Base-by-base conservation (phyloP, 352 stramenopile genomes). In the Phytophthora sansomeana region DNA sequence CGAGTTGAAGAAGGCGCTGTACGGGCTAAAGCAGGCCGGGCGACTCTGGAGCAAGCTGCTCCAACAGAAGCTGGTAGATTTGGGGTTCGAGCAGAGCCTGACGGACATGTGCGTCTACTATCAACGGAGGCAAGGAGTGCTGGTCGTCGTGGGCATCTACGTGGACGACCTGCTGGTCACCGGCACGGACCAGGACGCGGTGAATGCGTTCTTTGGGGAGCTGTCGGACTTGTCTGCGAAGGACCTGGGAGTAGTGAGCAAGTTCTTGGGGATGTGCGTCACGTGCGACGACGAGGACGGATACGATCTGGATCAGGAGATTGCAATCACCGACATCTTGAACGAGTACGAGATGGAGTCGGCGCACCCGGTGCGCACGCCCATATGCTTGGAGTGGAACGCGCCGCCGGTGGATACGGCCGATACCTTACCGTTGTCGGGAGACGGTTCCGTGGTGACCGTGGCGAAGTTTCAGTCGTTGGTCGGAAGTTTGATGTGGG, bases 251-350 rank as follows among this genome's bases (percentile, higher is more conserved):
- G 2, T 21, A 4, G 65, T 41, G 0, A 21, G 48, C n/a, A 74
- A 74, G 8, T 75, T 76, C 36, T 21, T 81, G 8, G 66, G 69
- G 1, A 80, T 81, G 53, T 32, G 62, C 0, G 38, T 85, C 0
- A n/a, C 0, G 0, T 63, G 64, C 26, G 36, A 44, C 33, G 42
- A 50, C 0, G 35, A 30, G 1, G 1, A 35, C 6, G 58, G 48
- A 1, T 78, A 67, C 24, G 9, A 43, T 0, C 10, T 81, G 0
- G 53, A 75, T 38, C 58, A 79, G 26, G 48, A 70, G 41, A 19
- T 55, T 1, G 29, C 47, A 4, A 68, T 75, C 16, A 8, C 33
- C 1, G 43, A 75, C 10, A 32, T 75, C 6, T 55, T 73, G 2
- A 1, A 24, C 6, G 61, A 63, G 21, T 42, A 60, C 19, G 52